Percentiles rank a stretch among this genome's conserved stretches.
These are phyloP conservation scores for Acorus calamus DNA, from an alignment of 106 monocot species.

Conservation along the genomic window DNA sequence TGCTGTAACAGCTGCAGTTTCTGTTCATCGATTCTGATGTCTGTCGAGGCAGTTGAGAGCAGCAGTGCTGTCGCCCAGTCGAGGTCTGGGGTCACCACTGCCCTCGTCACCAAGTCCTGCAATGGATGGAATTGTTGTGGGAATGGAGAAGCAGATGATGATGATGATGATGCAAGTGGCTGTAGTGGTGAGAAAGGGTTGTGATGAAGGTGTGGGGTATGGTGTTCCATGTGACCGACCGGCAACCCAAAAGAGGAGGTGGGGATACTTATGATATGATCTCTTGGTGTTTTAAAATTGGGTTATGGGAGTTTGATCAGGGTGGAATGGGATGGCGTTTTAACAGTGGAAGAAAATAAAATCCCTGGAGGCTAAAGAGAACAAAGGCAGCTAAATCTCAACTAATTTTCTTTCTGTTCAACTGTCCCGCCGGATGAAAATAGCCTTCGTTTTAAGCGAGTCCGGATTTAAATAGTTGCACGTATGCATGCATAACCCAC, in stretches of 20 bases:
- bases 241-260: too few species aligned
- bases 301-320: too few species aligned
- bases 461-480: too few species aligned
- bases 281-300: too few species aligned
- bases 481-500: too few species aligned
- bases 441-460: too few species aligned
- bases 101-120: not conserved
- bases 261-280: not conserved
- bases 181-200: constrained; percentile 7
- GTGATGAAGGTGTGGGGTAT: not conserved
- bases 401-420: constrained; percentile 45
- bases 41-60: constrained; percentile 1
- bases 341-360: constrained; percentile 8
- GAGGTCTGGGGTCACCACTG: not conserved
- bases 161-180: constrained; percentile 8
- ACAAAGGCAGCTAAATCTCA: constrained; percentile 32
- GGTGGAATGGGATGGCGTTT: not conserved
- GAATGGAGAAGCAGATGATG: constrained; percentile 10
- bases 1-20: not conserved
- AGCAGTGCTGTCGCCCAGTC: constrained; percentile 11
- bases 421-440: constrained; percentile 24
- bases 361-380: not conserved
- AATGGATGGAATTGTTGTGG: not conserved
- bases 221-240: constrained; percentile 10
- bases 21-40: not conserved